phyloP scores from a whole-genome alignment of 2,329 filamentous ascomycete genomes.

The Meredithiella fracta region DNA sequence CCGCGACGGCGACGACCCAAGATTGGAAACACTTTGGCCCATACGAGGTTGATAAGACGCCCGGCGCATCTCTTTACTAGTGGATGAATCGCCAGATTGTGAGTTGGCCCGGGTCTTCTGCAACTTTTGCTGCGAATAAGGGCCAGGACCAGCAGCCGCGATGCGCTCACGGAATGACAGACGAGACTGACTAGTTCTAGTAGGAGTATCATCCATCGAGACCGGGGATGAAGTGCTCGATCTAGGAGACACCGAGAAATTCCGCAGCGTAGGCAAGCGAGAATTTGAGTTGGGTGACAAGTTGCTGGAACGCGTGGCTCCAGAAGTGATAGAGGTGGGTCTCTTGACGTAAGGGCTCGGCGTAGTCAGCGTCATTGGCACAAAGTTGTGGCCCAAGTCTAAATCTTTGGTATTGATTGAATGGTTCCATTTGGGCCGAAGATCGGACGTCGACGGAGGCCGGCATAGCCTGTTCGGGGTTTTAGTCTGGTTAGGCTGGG shows the following conservation, averaged over 20 bases:
- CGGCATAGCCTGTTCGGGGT: constrained; percentile 26
- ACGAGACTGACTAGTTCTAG: constrained; percentile 27
- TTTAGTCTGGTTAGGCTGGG: constrained; percentile 35
- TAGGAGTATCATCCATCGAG: constrained; percentile 27
- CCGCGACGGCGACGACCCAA: constrained; percentile 20
- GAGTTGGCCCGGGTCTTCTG: constrained; percentile 31
- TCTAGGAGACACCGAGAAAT: constrained; percentile 26
- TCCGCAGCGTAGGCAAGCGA: constrained; percentile 33
- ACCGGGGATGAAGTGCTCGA: constrained; percentile 32
- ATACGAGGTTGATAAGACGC: constrained; percentile 35
- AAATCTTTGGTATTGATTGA: constrained; percentile 47
- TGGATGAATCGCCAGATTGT: constrained; percentile 20
- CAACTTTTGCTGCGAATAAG: constrained; percentile 30
- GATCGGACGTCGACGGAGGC: constrained; percentile 30
- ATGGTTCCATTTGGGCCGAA: constrained; percentile 56
- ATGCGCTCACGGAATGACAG: constrained; percentile 39
- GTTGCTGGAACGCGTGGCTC: constrained; percentile 24
- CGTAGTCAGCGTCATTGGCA: constrained; percentile 42
- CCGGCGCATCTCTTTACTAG: constrained; percentile 26
- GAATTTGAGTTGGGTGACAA: constrained; percentile 25
- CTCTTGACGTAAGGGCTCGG: constrained; percentile 39
- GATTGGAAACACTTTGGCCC: background rate
- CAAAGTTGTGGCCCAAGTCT: constrained; percentile 54
- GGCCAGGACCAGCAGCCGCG: constrained; percentile 28
- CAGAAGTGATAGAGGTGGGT: constrained; percentile 26